A percentile compares a stretch with the other conserved stretches of the same genome.
Evolutionary conservation across 2,329 filamentous ascomycete genomes (phyloP).

Genomic region (Ampelomyces quisqualis): DNA sequence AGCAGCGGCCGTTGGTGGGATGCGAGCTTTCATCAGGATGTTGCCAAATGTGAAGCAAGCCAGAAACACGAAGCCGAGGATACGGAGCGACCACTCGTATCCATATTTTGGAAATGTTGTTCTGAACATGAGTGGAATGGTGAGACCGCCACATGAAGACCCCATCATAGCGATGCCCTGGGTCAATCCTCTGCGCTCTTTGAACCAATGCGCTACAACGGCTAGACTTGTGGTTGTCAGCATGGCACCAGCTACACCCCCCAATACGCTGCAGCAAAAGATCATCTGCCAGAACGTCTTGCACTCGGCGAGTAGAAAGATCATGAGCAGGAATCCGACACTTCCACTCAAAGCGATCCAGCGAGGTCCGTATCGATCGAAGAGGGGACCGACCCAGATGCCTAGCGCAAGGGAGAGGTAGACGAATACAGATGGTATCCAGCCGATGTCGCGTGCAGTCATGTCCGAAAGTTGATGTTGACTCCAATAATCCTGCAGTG

Average conservation of each 20-base stretch:
- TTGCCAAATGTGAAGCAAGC: constrained; percentile 38
- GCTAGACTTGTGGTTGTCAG: constrained; percentile 42
- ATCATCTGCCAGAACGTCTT: constrained; percentile 48
- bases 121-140: constrained; percentile 41
- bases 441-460: constrained; percentile 66
- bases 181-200: constrained; percentile 38
- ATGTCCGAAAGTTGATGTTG: constrained; percentile 69
- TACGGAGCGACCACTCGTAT: constrained; percentile 42
- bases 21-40: constrained; percentile 38
- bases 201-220: constrained; percentile 45
- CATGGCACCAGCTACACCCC: constrained; percentile 43
- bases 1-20: constrained; percentile 30
- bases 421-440: constrained; percentile 86
- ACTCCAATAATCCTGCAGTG: constrained; percentile 77
- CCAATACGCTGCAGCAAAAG: constrained; percentile 44
- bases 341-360: constrained; percentile 39
- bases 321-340: constrained; percentile 28
- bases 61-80: constrained; percentile 43
- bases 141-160: constrained; percentile 38
- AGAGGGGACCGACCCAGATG: constrained; percentile 81
- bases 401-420: constrained; percentile 82
- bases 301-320: constrained; percentile 39
- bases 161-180: constrained; percentile 46
- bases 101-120: constrained; percentile 39
- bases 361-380: constrained; percentile 40